Conservation (phyloP, 2,329 filamentous ascomycete species). For the Emmonsiellopsis sp. region DNA sequence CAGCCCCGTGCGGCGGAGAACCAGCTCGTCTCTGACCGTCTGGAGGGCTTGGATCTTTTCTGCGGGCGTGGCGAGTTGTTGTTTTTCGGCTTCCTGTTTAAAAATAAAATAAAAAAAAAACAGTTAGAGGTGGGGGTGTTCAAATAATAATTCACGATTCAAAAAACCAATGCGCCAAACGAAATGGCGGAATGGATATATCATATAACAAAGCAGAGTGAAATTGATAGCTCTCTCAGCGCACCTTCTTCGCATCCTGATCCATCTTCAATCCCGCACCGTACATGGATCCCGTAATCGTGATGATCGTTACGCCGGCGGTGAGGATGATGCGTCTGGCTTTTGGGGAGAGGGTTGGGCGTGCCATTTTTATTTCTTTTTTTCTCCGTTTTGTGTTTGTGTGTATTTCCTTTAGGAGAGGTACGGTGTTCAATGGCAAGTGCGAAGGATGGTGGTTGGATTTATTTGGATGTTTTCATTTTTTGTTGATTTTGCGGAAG, state of each 20-base stretch:
- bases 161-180: too few species aligned
- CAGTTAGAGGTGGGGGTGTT: constrained; percentile 2
- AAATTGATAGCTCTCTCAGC: constrained; percentile 3
- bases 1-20: constrained; percentile 43
- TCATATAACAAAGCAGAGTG: not conserved
- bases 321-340: constrained; percentile 46
- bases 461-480: too few species aligned
- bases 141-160: too few species aligned
- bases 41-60: constrained; percentile 50
- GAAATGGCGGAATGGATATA: too few species aligned
- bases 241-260: constrained; percentile 14
- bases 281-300: constrained; percentile 49
- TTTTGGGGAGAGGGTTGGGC: constrained; percentile 20
- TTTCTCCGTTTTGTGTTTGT: not conserved
- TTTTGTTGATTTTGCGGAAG: too few species aligned
- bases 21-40: constrained; percentile 39
- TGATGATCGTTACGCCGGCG: constrained; percentile 46
- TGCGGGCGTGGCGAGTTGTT: constrained; percentile 42
- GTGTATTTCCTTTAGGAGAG: not conserved
- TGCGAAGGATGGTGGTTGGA: too few species aligned
- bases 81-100: constrained; percentile 36
- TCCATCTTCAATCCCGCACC: constrained; percentile 44
- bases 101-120: not conserved
- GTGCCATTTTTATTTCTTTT: not conserved
- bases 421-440: not conserved